Base-by-base conservation (phyloP, 331 rosid genomes). In the Rosa hybrid region DNA sequence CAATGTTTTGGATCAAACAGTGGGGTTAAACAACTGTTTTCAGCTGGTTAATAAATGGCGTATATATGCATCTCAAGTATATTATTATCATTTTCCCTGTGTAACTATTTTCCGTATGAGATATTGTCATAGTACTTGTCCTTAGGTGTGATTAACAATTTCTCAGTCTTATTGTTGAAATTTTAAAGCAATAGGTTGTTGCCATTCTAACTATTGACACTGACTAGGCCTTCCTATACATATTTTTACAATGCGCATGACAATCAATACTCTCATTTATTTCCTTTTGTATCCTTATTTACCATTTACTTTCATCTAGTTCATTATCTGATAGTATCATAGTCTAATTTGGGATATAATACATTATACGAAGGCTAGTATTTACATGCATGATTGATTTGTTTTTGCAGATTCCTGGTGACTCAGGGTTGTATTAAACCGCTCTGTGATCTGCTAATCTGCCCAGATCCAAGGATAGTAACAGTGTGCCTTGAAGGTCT, bases 401-500 rank as follows among this genome's bases (percentile, higher is more conserved):
- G 53, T 67, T 77, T 49, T 53, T 81, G 77, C 81, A 91, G 97
- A 79, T 83, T 75, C 50, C 77, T 89, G 62, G 93, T 79, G 21
- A 54, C 60, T 74, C 87, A 86, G 83, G 96, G 92, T 80, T 89
- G 92, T 87, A 85, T 89, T 44, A 84, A 86, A 63, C 92, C 93
- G 0, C 81, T 89, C 0, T 91, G 93, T 54, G 93, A 91, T 81
- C 92, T 91, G 20, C 86, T 91, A 10, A 74, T 83, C 25, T 86
- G 93, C 75, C 92, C 92, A 0, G 93, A 91, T 73, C 86, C 93
- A 17, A 88, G 90, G 83, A 85, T 86, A 38, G 87, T 91, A 78
- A 88, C 90, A 12, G 90, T 91, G 34, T 89, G 91, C 80, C 88
- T 91, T 7, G 92, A 91, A 84, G 94, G 90, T 46, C 91, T 91